A percentile compares a stretch with the other conserved stretches of the same genome.
Evolutionary conservation across 495 filamentous ascomycete genomes (phyloP).

Genomic region (Neurospora sp.): DNA sequence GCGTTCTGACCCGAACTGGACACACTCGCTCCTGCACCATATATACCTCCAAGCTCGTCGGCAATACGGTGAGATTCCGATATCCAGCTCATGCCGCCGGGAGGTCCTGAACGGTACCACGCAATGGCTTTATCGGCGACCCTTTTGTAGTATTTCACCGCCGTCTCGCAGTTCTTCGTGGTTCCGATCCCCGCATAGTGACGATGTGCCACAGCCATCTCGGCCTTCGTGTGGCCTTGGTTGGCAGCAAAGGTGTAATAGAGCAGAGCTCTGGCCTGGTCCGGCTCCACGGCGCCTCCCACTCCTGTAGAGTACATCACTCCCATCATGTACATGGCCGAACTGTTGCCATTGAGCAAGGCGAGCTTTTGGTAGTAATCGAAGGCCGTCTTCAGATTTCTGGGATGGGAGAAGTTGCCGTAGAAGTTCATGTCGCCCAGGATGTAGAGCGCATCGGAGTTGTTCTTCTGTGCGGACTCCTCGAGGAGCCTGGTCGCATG

Average conservation of each 20-base stretch:
- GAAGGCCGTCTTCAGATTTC: conserved; percentile 75
- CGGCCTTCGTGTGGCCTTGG: conserved; percentile 68
- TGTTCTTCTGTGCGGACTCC: conserved; percentile 61
- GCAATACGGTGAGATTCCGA: conserved; percentile 69
- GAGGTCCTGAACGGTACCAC: conserved; percentile 79
- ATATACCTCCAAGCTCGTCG: conserved; percentile 86
- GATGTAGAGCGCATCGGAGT: conserved; percentile 81
- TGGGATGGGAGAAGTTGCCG: conserved; percentile 84
- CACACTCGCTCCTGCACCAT: conserved; percentile 89
- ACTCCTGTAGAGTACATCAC: conserved; percentile 95
- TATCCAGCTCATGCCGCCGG: conserved; percentile 71
- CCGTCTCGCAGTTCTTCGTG: conserved; percentile 74
- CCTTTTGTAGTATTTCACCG: conserved; percentile 78
- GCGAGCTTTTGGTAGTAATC: conserved; percentile 72
- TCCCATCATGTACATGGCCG: conserved; percentile 90
- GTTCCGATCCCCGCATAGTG: conserved; percentile 80
- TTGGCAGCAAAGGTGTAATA: conserved; percentile 94
- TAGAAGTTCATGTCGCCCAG: conserved; percentile 95
- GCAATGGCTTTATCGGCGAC: conserved; percentile 89
- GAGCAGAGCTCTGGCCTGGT: conserved; percentile 85
- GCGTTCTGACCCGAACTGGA: conserved; percentile 83
- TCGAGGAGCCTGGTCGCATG: conserved; percentile 66
- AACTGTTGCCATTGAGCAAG: conserved; percentile 68
- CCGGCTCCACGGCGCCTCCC: conserved; percentile 67
- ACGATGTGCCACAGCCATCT: conserved; percentile 90